Percentiles rank a stretch among this genome's conserved stretches.
Evolutionary conservation across 192 early-diverging fungal genomes (phyloP).

Genomic region (Geosiphon pyriformis): DNA sequence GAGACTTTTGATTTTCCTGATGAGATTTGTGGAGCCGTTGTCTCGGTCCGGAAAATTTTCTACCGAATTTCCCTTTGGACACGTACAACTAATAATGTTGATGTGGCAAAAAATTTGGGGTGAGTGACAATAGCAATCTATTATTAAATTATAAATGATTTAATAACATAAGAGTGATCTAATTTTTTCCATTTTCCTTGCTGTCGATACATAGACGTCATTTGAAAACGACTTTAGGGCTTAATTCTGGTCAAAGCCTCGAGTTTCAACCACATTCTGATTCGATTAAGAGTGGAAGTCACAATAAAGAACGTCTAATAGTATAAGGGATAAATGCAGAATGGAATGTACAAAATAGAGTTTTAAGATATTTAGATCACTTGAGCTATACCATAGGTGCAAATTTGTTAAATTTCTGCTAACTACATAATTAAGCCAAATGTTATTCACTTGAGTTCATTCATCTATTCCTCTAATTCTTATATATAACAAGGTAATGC

Average conservation of each 20-base stretch:
- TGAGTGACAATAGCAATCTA: conserved; percentile 25
- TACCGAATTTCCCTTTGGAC: conserved; percentile 89
- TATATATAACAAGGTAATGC: no score
- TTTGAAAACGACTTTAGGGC: conserved; percentile 46
- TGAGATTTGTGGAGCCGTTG: conserved; percentile 85
- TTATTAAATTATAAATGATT: background rate
- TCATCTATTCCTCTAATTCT: no score
- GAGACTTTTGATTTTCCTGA: conserved; percentile 73
- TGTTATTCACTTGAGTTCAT: no score
- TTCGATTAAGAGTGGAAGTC: conserved; percentile 27
- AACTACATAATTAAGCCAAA: no score
- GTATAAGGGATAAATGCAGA: background rate
- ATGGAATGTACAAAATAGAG: background rate
- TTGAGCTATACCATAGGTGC: no score
- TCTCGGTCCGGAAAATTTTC: conserved; percentile 75
- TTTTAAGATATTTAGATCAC: no score
- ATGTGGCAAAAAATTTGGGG: conserved; percentile 47
- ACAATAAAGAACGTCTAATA: background rate
- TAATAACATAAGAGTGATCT: background rate
- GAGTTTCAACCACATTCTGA: conserved; percentile 57
- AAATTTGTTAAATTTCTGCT: no score
- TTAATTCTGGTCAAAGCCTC: conserved; percentile 35
- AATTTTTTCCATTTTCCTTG: background rate
- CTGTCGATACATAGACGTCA: conserved; percentile 43
- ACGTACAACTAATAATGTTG: conserved; percentile 47